Evolutionary conservation across 169 alveolate genomes (phyloP).

Genomic region (Cryptosporidium meleagridis): DNA sequence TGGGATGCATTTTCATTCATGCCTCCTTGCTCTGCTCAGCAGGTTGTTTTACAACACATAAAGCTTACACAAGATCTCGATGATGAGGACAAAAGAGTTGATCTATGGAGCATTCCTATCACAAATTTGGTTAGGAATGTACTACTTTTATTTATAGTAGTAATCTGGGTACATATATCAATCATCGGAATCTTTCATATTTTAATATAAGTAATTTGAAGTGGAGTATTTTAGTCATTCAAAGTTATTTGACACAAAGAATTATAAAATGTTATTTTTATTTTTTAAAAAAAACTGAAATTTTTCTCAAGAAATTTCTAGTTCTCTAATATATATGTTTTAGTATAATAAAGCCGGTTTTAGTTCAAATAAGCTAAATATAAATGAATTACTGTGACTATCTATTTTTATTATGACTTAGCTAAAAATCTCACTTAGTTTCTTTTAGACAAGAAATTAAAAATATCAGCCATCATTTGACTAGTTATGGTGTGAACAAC

Average conservation of each 20-base stretch:
- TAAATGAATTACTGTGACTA: too few relatives aligned
- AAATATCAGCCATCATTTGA: constrained; percentile 33
- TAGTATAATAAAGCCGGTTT: background rate
- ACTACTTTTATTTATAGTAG: constrained; percentile 13
- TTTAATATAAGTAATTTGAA: background rate
- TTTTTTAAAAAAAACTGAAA: background rate
- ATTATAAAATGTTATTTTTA: background rate
- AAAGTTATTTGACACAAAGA: background rate
- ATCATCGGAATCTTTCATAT: constrained; percentile 47
- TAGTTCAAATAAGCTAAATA: background rate
- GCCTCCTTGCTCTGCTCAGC: constrained; percentile 75
- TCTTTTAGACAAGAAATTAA: constrained; percentile 22
- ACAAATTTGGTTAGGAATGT: constrained; percentile 29
- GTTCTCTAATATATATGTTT: background rate
- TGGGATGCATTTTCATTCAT: constrained; percentile 72
- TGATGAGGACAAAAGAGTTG: constrained; percentile 52
- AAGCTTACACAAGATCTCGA: constrained; percentile 68
- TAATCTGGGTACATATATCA: constrained; percentile 42
- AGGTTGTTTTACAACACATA: constrained; percentile 57
- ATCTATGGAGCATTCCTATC: constrained; percentile 51
- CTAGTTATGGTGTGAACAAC: constrained; percentile 52
- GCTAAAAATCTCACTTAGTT: background rate
- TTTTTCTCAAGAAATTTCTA: too few relatives aligned
- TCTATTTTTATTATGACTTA: too few relatives aligned
- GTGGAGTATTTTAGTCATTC: background rate